A percentile compares a stretch with the other conserved stretches of the same genome.
phyloP scores from a whole-genome alignment of 2,329 filamentous ascomycete species.

The Sporothrix sp. region DNA sequence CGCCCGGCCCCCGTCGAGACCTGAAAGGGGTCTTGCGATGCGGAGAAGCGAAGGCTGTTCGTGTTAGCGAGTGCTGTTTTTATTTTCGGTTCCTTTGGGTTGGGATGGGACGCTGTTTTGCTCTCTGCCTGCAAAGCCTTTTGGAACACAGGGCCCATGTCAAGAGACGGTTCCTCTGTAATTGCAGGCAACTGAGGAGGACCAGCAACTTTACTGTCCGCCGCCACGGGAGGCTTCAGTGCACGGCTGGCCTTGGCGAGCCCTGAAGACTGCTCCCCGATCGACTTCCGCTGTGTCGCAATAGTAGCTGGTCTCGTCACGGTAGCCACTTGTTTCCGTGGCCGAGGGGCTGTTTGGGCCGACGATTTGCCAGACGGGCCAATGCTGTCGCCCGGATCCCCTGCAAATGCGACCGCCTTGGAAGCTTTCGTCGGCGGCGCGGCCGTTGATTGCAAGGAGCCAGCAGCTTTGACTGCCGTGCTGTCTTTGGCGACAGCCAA shows the following conservation, averaged over 20 bases:
- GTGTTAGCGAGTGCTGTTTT: constrained; percentile 1
- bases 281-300: constrained; percentile 39
- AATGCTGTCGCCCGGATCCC: too few species aligned
- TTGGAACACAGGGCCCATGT: constrained; percentile 29
- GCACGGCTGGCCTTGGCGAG: constrained; percentile 24
- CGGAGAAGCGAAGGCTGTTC: constrained; percentile 7
- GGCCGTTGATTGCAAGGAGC: too few species aligned
- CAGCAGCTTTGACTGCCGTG: too few species aligned
- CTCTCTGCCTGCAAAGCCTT: constrained; percentile 22
- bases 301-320: constrained; percentile 29
- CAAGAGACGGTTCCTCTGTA: constrained; percentile 40
- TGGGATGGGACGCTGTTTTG: background rate
- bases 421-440: too few species aligned
- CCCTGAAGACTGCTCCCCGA: constrained; percentile 20
- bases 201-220: background rate
- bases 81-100: background rate
- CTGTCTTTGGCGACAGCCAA: too few species aligned
- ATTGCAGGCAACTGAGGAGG: constrained; percentile 36
- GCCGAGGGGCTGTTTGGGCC: too few species aligned
- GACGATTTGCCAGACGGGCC: too few species aligned
- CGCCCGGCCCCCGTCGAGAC: background rate
- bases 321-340: background rate
- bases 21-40: constrained; percentile 15
- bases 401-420: too few species aligned
- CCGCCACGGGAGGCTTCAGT: constrained; percentile 16